Percentiles rank a stretch among this genome's conserved stretches.
Conservation (phyloP, 163 green algal species). For the Trebouxia gelatinosa region DNA sequence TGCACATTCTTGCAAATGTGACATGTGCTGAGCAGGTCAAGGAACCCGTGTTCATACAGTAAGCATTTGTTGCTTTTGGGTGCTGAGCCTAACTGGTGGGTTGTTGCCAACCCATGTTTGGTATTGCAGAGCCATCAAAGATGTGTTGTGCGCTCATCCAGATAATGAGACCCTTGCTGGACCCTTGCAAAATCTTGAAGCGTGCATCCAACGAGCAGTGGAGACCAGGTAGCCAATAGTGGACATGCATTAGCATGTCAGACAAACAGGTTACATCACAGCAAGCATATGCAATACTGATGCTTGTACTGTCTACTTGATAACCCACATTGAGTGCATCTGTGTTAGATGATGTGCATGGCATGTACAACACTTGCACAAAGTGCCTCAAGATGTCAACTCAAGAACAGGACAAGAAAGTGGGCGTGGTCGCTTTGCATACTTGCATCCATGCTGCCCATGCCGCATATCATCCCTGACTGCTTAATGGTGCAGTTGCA, state of each 20-base stretch:
- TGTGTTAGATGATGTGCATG: not conserved
- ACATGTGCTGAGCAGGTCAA: not conserved
- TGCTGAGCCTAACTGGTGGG: too few species aligned
- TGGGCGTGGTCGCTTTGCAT: not conserved
- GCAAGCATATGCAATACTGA: too few species aligned
- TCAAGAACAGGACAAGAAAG: not conserved
- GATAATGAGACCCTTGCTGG: not conserved
- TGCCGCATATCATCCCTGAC: not conserved
- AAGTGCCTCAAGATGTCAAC: too few species aligned
- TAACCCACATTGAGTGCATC: not conserved
- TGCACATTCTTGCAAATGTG: not conserved
- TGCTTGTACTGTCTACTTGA: not conserved
- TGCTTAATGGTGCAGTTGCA: not conserved
- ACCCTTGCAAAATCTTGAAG: not conserved
- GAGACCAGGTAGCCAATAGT: slow-evolving; percentile 17
- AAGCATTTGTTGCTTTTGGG: not conserved
- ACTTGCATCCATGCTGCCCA: not conserved
- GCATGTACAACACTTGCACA: too few species aligned
- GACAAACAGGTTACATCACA: too few species aligned
- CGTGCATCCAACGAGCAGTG: slow-evolving; percentile 11
- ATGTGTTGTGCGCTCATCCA: slow-evolving; percentile 1
- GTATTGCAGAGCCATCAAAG: slow-evolving; percentile 23
- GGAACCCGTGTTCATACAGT: not conserved
- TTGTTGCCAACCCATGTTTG: too few species aligned
- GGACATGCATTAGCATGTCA: too few species aligned